These are phyloP conservation scores for Litchi chinensis DNA, from an alignment of 345 rosid species.

Conservation along the genomic window DNA sequence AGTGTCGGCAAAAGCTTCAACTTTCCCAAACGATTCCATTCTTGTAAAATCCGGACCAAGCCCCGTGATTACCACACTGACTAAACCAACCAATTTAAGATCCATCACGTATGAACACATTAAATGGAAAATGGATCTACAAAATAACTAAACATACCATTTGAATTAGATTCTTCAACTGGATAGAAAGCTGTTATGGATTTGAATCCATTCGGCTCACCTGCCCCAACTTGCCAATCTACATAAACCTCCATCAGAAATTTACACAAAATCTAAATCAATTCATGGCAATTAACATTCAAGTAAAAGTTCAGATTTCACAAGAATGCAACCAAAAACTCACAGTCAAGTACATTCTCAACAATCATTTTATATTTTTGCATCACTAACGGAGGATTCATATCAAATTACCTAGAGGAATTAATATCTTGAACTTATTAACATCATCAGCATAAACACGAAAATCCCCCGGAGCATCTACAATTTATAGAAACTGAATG, in stretches of 20 bases:
- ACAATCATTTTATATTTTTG: no score
- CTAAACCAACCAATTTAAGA: constrained; percentile 33
- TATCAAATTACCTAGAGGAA: constrained; percentile 64
- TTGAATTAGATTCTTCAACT: constrained; percentile 52
- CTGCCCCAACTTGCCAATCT: constrained; percentile 81
- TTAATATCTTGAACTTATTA: constrained; percentile 79
- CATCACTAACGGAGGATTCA: background rate
- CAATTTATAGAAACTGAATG: constrained; percentile 6
- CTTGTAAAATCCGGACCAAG: constrained; percentile 89
- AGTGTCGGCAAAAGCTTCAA: constrained; percentile 85
- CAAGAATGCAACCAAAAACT: background rate
- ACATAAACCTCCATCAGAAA: constrained; percentile 17
- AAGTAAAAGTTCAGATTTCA: background rate
- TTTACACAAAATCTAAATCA: background rate
- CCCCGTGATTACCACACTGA: constrained; percentile 74
- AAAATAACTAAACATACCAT: constrained; percentile 45
- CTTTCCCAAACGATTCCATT: constrained; percentile 96
- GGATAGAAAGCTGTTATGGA: constrained; percentile 90
- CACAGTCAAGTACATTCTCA: no score
- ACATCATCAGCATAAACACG: constrained; percentile 65
- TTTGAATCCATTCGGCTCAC: constrained; percentile 78
- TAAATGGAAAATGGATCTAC: background rate
- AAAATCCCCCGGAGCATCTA: constrained; percentile 45
- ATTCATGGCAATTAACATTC: background rate
- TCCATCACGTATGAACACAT: background rate